phyloP scores from a whole-genome alignment of 2,329 filamentous ascomycete genomes.

The Claviceps maximensis region DNA sequence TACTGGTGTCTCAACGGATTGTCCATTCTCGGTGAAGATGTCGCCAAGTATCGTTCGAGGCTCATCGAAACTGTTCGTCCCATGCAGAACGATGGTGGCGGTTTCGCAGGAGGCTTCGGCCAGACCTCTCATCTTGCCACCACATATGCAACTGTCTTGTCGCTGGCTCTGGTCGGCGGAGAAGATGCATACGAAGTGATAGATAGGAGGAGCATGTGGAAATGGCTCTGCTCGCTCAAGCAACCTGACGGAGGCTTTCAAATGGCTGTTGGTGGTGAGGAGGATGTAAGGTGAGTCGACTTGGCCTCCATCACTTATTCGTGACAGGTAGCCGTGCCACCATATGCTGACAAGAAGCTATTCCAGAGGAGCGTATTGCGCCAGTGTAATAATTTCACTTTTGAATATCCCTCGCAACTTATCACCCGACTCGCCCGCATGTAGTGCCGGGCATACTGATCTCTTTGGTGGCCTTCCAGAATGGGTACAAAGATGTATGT shows the following conservation, averaged over 20 bases:
- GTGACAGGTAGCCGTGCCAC: slow-evolving; percentile 8
- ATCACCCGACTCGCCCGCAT: slow-evolving; percentile 56
- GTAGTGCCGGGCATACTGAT: slow-evolving; percentile 44
- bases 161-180: slow-evolving; percentile 66
- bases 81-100: slow-evolving; percentile 71
- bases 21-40: slow-evolving; percentile 62
- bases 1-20: slow-evolving; percentile 83
- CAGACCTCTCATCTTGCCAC: slow-evolving; percentile 81
- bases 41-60: slow-evolving; percentile 50
- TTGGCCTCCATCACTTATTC: neutral
- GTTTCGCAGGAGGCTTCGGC: slow-evolving; percentile 88
- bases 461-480: slow-evolving; percentile 64
- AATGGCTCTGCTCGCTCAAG: slow-evolving; percentile 78
- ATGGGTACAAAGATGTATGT: slow-evolving; percentile 69
- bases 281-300: slow-evolving; percentile 63
- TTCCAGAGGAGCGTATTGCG: slow-evolving; percentile 76
- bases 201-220: slow-evolving; percentile 78
- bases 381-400: slow-evolving; percentile 69
- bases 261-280: slow-evolving; percentile 74
- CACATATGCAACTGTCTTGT: slow-evolving; percentile 73
- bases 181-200: slow-evolving; percentile 60
- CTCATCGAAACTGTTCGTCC: slow-evolving; percentile 63
- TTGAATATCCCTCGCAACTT: slow-evolving; percentile 73
- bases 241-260: slow-evolving; percentile 81
- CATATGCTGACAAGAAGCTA: slow-evolving; percentile 4